Conservation (phyloP, 2,329 filamentous ascomycete species). For the Chrysosphaeria jannelii region DNA sequence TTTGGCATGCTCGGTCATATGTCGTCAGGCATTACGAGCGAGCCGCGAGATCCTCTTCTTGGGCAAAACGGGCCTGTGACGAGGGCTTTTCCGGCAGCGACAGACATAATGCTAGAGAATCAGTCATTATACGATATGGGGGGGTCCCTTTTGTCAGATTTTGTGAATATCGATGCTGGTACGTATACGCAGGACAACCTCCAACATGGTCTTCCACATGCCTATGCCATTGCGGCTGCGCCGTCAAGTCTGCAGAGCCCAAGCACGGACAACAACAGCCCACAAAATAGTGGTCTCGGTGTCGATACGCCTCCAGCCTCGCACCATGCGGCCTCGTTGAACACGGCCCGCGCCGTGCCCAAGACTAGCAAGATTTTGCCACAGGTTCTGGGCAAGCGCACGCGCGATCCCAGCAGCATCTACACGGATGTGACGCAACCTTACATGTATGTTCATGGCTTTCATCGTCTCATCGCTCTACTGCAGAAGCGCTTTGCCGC, state of each 20-base stretch:
- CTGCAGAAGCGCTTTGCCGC: constrained; percentile 50
- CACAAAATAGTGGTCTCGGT: constrained; percentile 19
- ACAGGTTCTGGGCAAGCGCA: constrained; percentile 25
- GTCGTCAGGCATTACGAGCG: constrained; percentile 69
- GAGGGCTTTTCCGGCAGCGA: constrained; percentile 12
- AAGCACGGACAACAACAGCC: constrained; percentile 32
- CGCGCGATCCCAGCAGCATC: constrained; percentile 50
- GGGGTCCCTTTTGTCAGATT: constrained; percentile 18
- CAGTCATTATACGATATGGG: constrained; percentile 15
- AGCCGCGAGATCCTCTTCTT: constrained; percentile 31
- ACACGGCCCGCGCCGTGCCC: constrained; percentile 13
- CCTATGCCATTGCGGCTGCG: constrained; percentile 31
- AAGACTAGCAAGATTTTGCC: constrained; percentile 12
- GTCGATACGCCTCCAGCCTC: constrained; percentile 25
- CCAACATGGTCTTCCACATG: constrained; percentile 31
- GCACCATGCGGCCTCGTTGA: constrained; percentile 8
- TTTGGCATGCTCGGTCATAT: constrained; percentile 93
- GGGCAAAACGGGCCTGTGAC: constrained; percentile 8
- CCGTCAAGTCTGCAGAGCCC: constrained; percentile 32
- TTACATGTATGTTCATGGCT: constrained; percentile 70
- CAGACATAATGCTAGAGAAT: constrained; percentile 18
- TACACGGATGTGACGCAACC: constrained; percentile 77
- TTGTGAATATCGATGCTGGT: constrained; percentile 19
- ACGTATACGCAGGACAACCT: constrained; percentile 24
- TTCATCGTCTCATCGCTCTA: constrained; percentile 62